Conservation (phyloP, 2,329 filamentous ascomycete genomes). For the Scolecobasidium constrictum region DNA sequence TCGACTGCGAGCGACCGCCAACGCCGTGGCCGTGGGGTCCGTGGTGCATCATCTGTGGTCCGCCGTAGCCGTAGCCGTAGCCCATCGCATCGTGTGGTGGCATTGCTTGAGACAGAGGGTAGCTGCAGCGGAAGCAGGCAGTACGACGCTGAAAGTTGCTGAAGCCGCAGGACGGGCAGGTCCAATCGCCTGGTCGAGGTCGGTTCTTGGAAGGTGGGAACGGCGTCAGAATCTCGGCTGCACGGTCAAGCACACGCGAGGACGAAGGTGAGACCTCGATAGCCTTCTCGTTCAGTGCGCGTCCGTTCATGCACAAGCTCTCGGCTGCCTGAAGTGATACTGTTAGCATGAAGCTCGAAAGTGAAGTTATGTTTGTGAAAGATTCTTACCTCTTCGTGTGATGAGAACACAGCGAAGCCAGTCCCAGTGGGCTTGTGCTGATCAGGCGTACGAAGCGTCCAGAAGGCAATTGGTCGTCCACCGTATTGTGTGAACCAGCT, state of each 20-base stretch:
- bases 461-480: conserved; percentile 94
- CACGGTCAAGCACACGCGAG: conserved; percentile 90
- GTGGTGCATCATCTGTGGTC: conserved; percentile 33
- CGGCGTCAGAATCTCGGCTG: conserved; percentile 88
- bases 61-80: conserved; percentile 49
- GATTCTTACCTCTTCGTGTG: conserved; percentile 81
- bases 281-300: conserved; percentile 94
- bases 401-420: conserved; percentile 96
- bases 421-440: conserved; percentile 99
- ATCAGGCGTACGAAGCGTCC: conserved; percentile 94
- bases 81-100: conserved; percentile 64
- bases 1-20: conserved; percentile 49
- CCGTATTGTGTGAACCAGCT: conserved; percentile 99
- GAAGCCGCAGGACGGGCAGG: conserved; percentile 95
- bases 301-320: conserved; percentile 97
- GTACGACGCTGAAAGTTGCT: conserved; percentile 98
- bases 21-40: conserved; percentile 46
- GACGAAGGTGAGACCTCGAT: conserved; percentile 97
- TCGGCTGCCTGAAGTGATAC: conserved; percentile 97
- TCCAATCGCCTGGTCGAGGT: conserved; percentile 95
- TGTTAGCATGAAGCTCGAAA: conserved; percentile 12
- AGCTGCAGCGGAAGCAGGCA: conserved; percentile 97
- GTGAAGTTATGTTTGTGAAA: conserved; percentile 3
- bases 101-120: conserved; percentile 61
- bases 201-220: conserved; percentile 99